Conservation (phyloP, 2,329 filamentous ascomycete species). For the Hymenoscyphus linearis region DNA sequence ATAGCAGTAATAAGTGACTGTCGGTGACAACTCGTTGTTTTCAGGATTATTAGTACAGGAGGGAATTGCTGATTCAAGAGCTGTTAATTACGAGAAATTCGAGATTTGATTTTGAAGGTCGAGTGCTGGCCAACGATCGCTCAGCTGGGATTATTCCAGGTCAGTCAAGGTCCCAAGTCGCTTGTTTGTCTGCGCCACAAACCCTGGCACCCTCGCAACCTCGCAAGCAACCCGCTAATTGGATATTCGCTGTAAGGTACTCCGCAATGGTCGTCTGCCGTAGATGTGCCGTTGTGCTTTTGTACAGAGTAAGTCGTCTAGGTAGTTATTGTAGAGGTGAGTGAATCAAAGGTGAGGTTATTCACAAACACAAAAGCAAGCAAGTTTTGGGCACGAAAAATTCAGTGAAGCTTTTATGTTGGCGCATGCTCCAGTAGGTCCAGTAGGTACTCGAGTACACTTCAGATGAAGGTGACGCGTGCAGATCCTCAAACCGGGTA, state of each 20-base stretch:
- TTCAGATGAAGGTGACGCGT: constrained; percentile 6
- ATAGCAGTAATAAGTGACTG: constrained; percentile 12
- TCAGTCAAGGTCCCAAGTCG: neutral
- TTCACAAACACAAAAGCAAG: neutral
- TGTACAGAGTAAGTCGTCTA: neutral
- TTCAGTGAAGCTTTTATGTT: neutral
- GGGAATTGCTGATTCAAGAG: neutral
- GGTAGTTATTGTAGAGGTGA: neutral
- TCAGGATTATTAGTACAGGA: neutral
- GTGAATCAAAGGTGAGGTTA: neutral
- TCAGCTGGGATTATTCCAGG: constrained; percentile 2
- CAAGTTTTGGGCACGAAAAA: neutral
- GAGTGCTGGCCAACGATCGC: neutral
- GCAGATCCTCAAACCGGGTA: neutral
- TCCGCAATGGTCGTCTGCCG: neutral
- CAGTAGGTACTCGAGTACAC: too few species aligned
- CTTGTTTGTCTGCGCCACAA: neutral
- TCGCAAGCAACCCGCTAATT: too few species aligned
- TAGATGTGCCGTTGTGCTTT: neutral
- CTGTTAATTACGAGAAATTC: neutral
- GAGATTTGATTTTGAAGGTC: neutral
- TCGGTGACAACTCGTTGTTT: neutral
- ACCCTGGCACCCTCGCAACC: too few species aligned
- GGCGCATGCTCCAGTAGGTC: neutral
- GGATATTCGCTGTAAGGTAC: neutral